Percentiles rank a stretch among this genome's conserved stretches.
phyloP scores from a whole-genome alignment of 2,329 filamentous ascomycete species.

The Raffaelea arxii region DNA sequence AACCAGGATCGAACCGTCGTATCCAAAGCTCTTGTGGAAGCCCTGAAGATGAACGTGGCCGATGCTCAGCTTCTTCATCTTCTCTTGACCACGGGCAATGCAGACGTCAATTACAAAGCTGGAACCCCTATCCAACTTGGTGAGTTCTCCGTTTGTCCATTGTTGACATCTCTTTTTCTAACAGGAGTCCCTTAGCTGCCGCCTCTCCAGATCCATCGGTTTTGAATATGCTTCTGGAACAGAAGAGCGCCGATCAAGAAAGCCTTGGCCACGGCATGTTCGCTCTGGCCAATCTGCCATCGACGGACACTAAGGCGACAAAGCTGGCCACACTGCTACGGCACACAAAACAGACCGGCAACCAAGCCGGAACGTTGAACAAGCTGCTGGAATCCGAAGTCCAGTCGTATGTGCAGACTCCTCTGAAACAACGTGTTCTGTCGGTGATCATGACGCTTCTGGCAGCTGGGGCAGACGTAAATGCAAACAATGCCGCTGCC shows the following conservation, averaged over 20 bases:
- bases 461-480: conserved; percentile 43
- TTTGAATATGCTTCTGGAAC: conserved; percentile 34
- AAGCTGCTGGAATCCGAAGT: conserved; percentile 41
- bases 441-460: conserved; percentile 37
- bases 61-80: conserved; percentile 40
- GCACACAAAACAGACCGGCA: conserved; percentile 30
- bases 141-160: conserved; percentile 10
- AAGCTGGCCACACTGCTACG: conserved; percentile 40
- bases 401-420: conserved; percentile 29
- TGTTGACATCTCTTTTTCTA: conserved; percentile 8
- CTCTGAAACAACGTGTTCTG: conserved; percentile 27
- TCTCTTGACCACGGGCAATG: conserved; percentile 40
- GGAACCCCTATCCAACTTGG: conserved; percentile 31
- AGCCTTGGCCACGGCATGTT: conserved; percentile 34
- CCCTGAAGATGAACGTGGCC: conserved; percentile 32
- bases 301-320: conserved; percentile 33
- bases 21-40: conserved; percentile 31
- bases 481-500: conserved; percentile 39
- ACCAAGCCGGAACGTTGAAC: conserved; percentile 32
- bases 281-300: conserved; percentile 31
- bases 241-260: conserved; percentile 33
- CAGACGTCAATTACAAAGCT: conserved; percentile 40
- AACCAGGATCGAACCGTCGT: conserved; percentile 24
- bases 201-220: conserved; percentile 36
- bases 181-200: conserved; percentile 21